phyloP scores from a whole-genome alignment of 139 green algal genomes.

The Tetraselmis chui region DNA sequence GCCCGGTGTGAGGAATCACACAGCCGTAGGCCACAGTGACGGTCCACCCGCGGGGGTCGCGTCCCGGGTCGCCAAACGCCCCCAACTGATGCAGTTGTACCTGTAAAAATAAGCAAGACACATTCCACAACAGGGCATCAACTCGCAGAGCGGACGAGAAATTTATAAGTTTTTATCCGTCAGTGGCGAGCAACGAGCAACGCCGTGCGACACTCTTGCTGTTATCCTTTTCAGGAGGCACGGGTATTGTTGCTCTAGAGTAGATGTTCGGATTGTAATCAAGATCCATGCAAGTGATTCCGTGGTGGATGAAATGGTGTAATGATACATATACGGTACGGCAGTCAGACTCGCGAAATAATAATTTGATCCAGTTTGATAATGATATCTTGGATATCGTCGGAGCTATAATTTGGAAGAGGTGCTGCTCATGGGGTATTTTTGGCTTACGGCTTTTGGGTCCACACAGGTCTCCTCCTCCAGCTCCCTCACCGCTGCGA shows the following conservation, averaged over 20 bases:
- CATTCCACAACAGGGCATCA: conserved; percentile 5
- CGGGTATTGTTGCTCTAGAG: too few species aligned
- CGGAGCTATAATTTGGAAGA: background rate
- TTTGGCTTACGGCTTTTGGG: conserved; percentile 30
- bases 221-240: too few species aligned
- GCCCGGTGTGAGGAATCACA: conserved; percentile 46
- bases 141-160: background rate
- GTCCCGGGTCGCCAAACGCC: conserved; percentile 71
- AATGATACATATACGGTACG: background rate
- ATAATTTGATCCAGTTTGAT: too few species aligned
- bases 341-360: too few species aligned
- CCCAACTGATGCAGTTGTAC: conserved; percentile 47
- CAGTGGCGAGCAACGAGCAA: too few species aligned
- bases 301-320: too few species aligned
- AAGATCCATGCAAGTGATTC: too few species aligned
- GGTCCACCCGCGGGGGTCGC: conserved; percentile 78
- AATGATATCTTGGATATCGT: background rate
- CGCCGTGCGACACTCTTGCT: too few species aligned
- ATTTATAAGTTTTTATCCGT: background rate
- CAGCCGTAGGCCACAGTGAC: conserved; percentile 74
- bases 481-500: conserved; percentile 70
- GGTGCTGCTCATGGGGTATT: conserved; percentile 30
- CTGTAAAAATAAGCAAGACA: background rate
- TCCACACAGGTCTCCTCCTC: conserved; percentile 79
- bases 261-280: too few species aligned